Percentiles rank a stretch among this genome's conserved stretches.
phyloP scores from a whole-genome alignment of 2,329 filamentous ascomycete genomes.

The Trichophyton rubrum region DNA sequence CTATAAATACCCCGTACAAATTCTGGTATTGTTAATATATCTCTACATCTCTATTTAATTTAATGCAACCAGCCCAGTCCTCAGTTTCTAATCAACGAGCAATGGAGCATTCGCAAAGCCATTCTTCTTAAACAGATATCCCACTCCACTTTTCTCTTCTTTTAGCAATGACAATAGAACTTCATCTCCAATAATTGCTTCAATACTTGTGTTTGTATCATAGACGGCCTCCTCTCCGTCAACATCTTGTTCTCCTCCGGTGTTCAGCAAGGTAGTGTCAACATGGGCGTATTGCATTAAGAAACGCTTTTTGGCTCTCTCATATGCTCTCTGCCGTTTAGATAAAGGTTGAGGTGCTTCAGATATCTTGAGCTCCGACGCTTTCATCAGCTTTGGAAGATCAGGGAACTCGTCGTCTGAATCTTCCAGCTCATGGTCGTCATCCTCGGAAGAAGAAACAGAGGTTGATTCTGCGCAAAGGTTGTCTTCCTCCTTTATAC shows the following conservation, averaged over 20 bases:
- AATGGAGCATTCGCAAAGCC: conserved; percentile 5
- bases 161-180: conserved; percentile 24
- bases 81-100: background rate
- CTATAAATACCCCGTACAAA: no score
- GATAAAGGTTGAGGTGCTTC: conserved; percentile 13
- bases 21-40: no score
- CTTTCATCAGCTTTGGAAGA: conserved; percentile 26
- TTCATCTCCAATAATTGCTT: conserved; percentile 14
- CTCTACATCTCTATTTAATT: no score
- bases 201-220: conserved; percentile 11
- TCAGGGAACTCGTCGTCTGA: conserved; percentile 15
- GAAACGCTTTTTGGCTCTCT: conserved; percentile 28
- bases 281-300: conserved; percentile 34
- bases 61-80: no score
- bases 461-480: conserved; percentile 8
- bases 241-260: conserved; percentile 6
- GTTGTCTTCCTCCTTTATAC: background rate
- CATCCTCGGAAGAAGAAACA: conserved; percentile 9
- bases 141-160: conserved; percentile 29
- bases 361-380: conserved; percentile 24
- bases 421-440: conserved; percentile 14
- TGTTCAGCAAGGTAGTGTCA: conserved; percentile 24
- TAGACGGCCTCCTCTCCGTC: background rate
- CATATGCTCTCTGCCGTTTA: conserved; percentile 3
- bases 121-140: conserved; percentile 30